phyloP scores from a whole-genome alignment of 1,284 basidiomycete genomes.

The Paramarasmius palmivorus region DNA sequence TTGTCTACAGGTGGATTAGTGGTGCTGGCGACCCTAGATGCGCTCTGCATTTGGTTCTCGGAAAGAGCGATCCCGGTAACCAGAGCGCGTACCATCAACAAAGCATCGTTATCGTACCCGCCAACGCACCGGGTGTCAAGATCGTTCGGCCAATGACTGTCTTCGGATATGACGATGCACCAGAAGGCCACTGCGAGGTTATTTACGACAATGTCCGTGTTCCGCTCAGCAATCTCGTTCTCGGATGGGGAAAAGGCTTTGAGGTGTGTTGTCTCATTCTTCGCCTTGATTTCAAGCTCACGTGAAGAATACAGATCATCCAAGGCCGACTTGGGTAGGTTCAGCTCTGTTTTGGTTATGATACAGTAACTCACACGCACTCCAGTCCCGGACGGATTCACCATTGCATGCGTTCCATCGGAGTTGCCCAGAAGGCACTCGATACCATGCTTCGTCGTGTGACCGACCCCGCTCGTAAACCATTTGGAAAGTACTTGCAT shows the following conservation, averaged over 20 bases:
- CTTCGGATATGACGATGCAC: slow-evolving; percentile 93
- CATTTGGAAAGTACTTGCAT: slow-evolving; percentile 90
- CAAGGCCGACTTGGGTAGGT: slow-evolving; percentile 92
- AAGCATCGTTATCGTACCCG: slow-evolving; percentile 91
- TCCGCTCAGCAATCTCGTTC: slow-evolving; percentile 79
- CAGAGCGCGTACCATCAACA: slow-evolving; percentile 80
- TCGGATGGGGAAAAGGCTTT: slow-evolving; percentile 93
- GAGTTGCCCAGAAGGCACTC: slow-evolving; percentile 82
- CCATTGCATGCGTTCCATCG: slow-evolving; percentile 98
- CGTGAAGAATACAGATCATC: slow-evolving; percentile 66
- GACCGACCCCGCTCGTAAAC: slow-evolving; percentile 87
- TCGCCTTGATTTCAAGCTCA: not conserved
- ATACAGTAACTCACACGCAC: slow-evolving; percentile 3
- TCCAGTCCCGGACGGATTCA: slow-evolving; percentile 91
- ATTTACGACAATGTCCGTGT: slow-evolving; percentile 94
- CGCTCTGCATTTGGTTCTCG: slow-evolving; percentile 90
- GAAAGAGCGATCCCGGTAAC: slow-evolving; percentile 83
- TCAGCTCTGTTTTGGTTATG: not conserved
- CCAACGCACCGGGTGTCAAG: slow-evolving; percentile 85
- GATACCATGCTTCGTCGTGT: slow-evolving; percentile 91
- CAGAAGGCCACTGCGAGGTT: slow-evolving; percentile 95
- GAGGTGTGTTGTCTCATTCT: slow-evolving; percentile 49
- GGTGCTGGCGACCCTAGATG: slow-evolving; percentile 95
- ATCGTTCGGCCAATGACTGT: slow-evolving; percentile 91
- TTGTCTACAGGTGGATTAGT: slow-evolving; percentile 82